Percentiles rank a stretch among this genome's conserved stretches.
phyloP scores from a whole-genome alignment of 371 early-diverging fungal species.

The Funneliformis caledonium region DNA sequence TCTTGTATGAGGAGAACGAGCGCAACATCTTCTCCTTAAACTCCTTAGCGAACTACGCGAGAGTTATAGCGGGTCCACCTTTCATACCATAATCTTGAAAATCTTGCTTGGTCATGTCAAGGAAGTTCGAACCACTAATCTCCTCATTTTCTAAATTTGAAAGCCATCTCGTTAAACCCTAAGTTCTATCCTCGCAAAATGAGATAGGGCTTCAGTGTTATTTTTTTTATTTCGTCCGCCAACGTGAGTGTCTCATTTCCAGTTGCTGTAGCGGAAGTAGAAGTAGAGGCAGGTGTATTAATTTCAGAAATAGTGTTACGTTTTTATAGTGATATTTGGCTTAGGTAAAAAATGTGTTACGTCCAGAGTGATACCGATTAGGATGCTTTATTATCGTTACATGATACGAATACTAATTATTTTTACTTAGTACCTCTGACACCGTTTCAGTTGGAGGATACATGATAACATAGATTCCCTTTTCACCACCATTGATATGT shows the following conservation, averaged over 20 bases:
- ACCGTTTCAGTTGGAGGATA: too few relatives aligned
- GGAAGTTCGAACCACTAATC: not conserved
- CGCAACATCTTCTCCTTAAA: too few relatives aligned
- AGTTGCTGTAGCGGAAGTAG: not conserved
- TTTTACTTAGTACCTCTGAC: too few relatives aligned
- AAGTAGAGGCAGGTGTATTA: not conserved
- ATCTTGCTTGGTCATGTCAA: constrained; percentile 20
- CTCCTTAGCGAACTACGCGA: constrained; percentile 23
- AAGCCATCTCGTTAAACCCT: not conserved
- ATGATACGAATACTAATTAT: too few relatives aligned
- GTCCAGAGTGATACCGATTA: too few relatives aligned
- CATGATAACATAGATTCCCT: too few relatives aligned
- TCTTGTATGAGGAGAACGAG: too few relatives aligned
- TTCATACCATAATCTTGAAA: constrained; percentile 1
- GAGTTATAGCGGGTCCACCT: not conserved
- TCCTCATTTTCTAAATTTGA: not conserved
- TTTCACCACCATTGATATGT: too few relatives aligned
- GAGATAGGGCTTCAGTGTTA: not conserved
- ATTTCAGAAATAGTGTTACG: not conserved
- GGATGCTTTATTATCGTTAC: too few relatives aligned
- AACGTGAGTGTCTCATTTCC: not conserved
- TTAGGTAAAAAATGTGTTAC: not conserved
- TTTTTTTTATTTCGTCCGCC: not conserved
- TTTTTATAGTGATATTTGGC: not conserved
- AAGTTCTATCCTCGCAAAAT: not conserved